Conservation (phyloP, 345 rosid genomes). For the Excoecaria cochinchinensis region DNA sequence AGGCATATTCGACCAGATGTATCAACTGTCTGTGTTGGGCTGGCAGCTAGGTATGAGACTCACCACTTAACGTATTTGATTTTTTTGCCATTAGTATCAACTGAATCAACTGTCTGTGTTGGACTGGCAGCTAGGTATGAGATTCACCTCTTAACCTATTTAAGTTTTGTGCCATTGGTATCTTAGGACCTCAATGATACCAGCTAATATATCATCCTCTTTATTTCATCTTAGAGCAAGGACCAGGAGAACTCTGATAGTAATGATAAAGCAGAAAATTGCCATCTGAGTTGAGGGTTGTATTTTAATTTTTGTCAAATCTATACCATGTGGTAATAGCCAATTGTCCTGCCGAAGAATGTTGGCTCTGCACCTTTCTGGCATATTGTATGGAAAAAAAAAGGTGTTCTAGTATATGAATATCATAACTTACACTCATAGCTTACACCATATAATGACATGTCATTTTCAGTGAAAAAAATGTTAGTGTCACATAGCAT, state of each 20-base stretch:
- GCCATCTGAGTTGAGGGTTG: neutral
- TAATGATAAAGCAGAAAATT: neutral
- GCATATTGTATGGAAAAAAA: neutral
- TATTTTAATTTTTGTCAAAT: neutral
- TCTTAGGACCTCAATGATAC: neutral
- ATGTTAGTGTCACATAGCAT: no score
- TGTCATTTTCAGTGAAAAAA: no score
- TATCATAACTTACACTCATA: neutral
- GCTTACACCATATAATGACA: neutral
- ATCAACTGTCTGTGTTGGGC: no score
- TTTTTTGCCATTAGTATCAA: no score
- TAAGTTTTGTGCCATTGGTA: neutral
- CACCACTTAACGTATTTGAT: no score
- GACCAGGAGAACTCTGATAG: neutral
- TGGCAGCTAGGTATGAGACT: no score
- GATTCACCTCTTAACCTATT: slow-evolving; percentile 8
- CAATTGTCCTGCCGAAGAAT: neutral
- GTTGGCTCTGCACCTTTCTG: neutral
- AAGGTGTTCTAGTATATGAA: neutral
- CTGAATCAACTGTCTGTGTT: slow-evolving; percentile 96
- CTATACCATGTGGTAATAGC: neutral
- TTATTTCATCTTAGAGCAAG: neutral
- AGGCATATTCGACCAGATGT: slow-evolving; percentile 94
- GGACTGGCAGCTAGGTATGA: slow-evolving; percentile 95
- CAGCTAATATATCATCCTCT: neutral